phyloP scores from a whole-genome alignment of 2,329 filamentous ascomycete genomes.

The Penicillium sp. region DNA sequence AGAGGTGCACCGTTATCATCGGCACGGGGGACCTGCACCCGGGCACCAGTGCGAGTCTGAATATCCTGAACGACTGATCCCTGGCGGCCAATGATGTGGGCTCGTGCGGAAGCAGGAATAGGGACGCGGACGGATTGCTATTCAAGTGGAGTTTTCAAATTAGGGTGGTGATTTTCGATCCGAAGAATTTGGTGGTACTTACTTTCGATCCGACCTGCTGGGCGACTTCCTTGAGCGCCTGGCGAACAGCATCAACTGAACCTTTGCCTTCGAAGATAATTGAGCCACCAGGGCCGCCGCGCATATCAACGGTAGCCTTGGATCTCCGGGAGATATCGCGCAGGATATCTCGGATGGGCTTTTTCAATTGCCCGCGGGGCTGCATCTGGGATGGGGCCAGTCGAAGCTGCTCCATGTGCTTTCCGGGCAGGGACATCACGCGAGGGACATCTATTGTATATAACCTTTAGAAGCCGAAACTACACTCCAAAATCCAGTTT shows the following conservation, averaged over 20 bases:
- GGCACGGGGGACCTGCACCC: conserved; percentile 83
- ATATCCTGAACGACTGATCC: conserved; percentile 89
- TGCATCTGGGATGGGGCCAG: conserved; percentile 77
- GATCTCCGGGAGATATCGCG: conserved; percentile 92
- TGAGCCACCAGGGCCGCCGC: conserved; percentile 69
- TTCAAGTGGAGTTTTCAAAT: conserved; percentile 10
- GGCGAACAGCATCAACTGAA: conserved; percentile 78
- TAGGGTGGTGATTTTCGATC: conserved; percentile 5
- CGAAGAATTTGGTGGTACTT: conserved; percentile 33
- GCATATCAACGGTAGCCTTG: conserved; percentile 81
- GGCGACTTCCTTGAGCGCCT: conserved; percentile 86
- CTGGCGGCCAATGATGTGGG: conserved; percentile 90
- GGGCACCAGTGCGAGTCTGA: conserved; percentile 85
- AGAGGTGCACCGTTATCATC: conserved; percentile 67
- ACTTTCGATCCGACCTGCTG: conserved; percentile 86
- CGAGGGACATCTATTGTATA: conserved; percentile 47
- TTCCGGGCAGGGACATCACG: conserved; percentile 77
- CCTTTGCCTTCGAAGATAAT: conserved; percentile 85
- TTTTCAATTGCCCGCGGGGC: conserved; percentile 76
- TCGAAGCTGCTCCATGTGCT: conserved; percentile 74
- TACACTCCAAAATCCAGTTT: background rate
- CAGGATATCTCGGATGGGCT: conserved; percentile 80
- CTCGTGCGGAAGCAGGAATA: conserved; percentile 79
- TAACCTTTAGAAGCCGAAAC: background rate
- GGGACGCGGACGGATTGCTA: conserved; percentile 72